These are phyloP conservation scores for Aurantiochytrium sp. DNA, from an alignment of 108 stramenopile species.

Conservation along the genomic window DNA sequence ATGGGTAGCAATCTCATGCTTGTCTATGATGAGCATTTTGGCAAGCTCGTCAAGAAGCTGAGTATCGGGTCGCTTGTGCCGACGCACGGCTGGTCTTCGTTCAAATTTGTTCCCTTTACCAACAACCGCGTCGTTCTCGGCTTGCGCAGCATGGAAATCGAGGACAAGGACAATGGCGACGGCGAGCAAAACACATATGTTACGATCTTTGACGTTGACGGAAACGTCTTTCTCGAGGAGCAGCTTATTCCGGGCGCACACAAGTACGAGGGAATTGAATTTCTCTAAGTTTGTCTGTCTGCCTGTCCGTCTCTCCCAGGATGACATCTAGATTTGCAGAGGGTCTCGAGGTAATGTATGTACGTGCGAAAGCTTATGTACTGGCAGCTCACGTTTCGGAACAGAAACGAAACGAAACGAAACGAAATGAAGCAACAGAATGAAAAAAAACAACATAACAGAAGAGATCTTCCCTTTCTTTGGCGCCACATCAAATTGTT, in stretches of 20 bases:
- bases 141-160: slow-evolving; percentile 45
- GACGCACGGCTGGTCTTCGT: slow-evolving; percentile 43
- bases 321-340: no score
- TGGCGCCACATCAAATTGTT: no score
- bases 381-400: no score
- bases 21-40: slow-evolving; percentile 23
- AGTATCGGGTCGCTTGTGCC: slow-evolving; percentile 27
- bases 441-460: no score
- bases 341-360: no score
- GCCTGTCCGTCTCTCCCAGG: background rate
- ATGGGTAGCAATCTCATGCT: slow-evolving; percentile 45
- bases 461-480: no score
- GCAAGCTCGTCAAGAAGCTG: background rate
- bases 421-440: no score
- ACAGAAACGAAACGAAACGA: no score
- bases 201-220: slow-evolving; percentile 41
- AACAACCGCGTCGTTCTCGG: slow-evolving; percentile 37
- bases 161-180: slow-evolving; percentile 9
- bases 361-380: no score
- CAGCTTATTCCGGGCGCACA: slow-evolving; percentile 28
- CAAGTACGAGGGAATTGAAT: slow-evolving; percentile 50
- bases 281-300: background rate
- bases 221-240: slow-evolving; percentile 43
- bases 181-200: slow-evolving; percentile 33
- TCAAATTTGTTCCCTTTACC: slow-evolving; percentile 43